phyloP scores from a whole-genome alignment of 768 basidiomycete species.

The Auriscalpium orientale region DNA sequence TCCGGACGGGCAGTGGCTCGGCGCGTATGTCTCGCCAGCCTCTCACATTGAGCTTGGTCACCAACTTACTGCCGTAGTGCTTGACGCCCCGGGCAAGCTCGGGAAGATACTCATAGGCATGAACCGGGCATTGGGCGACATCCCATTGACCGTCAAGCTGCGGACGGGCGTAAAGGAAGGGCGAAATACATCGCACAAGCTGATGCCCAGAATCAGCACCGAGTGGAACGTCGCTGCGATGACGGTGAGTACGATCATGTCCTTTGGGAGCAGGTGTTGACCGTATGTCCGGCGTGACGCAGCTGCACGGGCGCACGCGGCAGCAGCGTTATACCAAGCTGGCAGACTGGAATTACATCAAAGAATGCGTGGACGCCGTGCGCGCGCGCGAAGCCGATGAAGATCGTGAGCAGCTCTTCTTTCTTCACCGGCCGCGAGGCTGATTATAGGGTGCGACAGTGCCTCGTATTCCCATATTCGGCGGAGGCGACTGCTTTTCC shows the following conservation, averaged over 20 bases:
- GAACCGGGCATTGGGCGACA: constrained; percentile 83
- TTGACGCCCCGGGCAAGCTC: constrained; percentile 75
- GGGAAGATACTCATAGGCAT: constrained; percentile 87
- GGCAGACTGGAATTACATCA: constrained; percentile 95
- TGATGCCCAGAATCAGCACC: constrained; percentile 68
- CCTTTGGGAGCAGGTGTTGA: background rate
- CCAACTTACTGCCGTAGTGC: constrained; percentile 42
- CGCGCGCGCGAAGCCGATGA: constrained; percentile 64
- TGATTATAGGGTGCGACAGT: constrained; percentile 37
- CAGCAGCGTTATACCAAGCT: constrained; percentile 91
- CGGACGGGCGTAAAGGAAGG: constrained; percentile 90
- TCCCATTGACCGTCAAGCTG: constrained; percentile 87
- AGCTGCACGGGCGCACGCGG: constrained; percentile 94
- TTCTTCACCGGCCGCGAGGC: background rate
- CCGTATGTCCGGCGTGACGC: background rate
- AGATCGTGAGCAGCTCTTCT: constrained; percentile 39
- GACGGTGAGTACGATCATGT: constrained; percentile 32
- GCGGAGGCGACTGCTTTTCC: constrained; percentile 93
- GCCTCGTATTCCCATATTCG: constrained; percentile 87
- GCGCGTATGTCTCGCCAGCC: constrained; percentile 52
- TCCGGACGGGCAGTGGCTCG: constrained; percentile 83
- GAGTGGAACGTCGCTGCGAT: constrained; percentile 50
- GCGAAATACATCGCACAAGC: constrained; percentile 78
- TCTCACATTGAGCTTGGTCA: background rate
- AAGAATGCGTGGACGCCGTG: constrained; percentile 75